Evolutionary conservation across 1,284 basidiomycete species (phyloP), one percentile per base, ranked within the genome.

Genomic region (Salmacisia buchloeana): DNA sequence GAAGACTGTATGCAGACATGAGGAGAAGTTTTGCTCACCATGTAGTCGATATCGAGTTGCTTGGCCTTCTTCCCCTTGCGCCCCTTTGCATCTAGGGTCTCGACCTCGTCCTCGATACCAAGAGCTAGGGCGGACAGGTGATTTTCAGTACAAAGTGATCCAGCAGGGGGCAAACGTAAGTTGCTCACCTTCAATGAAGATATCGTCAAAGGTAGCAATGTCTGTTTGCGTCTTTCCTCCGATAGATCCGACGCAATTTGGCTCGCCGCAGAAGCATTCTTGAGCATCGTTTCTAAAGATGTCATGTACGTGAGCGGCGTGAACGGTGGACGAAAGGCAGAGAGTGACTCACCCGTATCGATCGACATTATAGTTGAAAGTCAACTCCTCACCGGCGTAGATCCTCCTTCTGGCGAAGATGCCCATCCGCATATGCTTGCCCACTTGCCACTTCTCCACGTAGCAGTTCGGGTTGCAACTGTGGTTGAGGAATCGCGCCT

Each of bases 331-430:
- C 34, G 27, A 52, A 27, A 25, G 46, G 29, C 29, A n/a, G 9
- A 27, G 7, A 13, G 21, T 29, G 29, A 54, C 49, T 54, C 27
- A 54, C 49, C 94, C 94, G 79, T 98, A 99, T 64, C 96, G 90
- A 81, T 98, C 96, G 52, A 98, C 96, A 77, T 98, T 99, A 81
- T 99, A 99, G 81, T 99, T 97, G 84, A 98, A 99, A 0, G 94
- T 98, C 68, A 99, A 82, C 81, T 99, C 96, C 79, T 98, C 96
- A 68, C 92, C 82, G 76, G 86, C 85, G 76, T 84, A 81, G 71
- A 98, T 90, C 66, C 85, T 80, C 64, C 94, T 85, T 77, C 90
- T 94, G 27, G 94, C 88, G 77, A 98, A 99, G 72, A 99, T 97
- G 58, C 94, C 94, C 96, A 97, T 98, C 35, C 94, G 88, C 71